A percentile compares a stretch with the other conserved stretches of the same genome.
Evolutionary conservation across 2,329 filamentous ascomycete genomes (phyloP).

Genomic region (Cladophialophora bantiana): DNA sequence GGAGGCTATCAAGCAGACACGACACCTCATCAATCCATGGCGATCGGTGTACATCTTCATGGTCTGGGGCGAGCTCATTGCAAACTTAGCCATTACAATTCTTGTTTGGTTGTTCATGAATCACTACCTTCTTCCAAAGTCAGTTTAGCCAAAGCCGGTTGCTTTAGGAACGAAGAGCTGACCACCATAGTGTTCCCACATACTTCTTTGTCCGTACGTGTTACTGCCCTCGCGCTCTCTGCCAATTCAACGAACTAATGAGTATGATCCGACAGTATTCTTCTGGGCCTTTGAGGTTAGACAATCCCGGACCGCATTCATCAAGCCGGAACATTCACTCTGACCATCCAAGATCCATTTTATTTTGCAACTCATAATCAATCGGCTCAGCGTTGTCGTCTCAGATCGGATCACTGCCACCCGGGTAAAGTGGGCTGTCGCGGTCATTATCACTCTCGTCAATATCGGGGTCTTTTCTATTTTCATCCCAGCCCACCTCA

Average conservation of each 20-base stretch:
- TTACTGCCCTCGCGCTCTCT: too few species aligned
- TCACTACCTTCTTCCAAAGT: too few species aligned
- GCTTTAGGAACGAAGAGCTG: too few species aligned
- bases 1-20: neutral
- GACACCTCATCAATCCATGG: neutral
- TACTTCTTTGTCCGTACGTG: too few species aligned
- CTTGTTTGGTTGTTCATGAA: neutral
- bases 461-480: conserved; percentile 1
- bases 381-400: conserved; percentile 54
- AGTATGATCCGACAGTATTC: neutral
- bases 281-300: neutral
- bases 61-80: neutral
- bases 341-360: conserved; percentile 49
- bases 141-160: too few species aligned
- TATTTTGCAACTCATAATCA: conserved; percentile 55
- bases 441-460: neutral
- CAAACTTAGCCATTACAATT: neutral
- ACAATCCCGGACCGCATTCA: neutral
- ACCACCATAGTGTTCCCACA: too few species aligned
- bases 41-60: neutral
- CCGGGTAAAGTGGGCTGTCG: neutral
- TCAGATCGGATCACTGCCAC: conserved; percentile 44
- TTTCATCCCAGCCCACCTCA: neutral
- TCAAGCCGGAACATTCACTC: conserved; percentile 6
- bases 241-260: too few species aligned